Percentiles rank a stretch among this genome's conserved stretches.
Conservation (phyloP, 768 basidiomycete species). For the Baorangia bicolor region DNA sequence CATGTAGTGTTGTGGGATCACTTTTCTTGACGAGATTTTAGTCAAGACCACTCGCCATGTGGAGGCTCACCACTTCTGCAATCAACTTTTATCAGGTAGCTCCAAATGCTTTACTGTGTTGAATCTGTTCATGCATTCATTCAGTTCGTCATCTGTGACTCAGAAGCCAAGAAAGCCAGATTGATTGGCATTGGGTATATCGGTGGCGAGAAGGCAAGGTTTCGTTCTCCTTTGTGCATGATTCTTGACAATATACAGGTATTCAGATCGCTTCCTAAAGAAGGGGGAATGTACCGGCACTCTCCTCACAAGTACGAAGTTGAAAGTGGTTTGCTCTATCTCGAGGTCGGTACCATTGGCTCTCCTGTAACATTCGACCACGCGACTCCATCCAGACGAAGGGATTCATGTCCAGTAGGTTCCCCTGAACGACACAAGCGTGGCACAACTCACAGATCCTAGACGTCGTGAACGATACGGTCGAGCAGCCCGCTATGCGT, state of each 20-base stretch:
- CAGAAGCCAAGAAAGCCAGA: slow-evolving; percentile 40
- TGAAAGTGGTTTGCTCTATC: slow-evolving; percentile 35
- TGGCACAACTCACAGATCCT: not conserved
- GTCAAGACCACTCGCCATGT: slow-evolving; percentile 37
- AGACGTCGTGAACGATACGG: slow-evolving; percentile 33
- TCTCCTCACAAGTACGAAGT: slow-evolving; percentile 52
- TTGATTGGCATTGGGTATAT: slow-evolving; percentile 57
- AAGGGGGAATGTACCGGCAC: slow-evolving; percentile 55
- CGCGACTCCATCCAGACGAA: slow-evolving; percentile 18
- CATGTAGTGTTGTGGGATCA: not conserved
- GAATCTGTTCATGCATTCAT: slow-evolving; percentile 31
- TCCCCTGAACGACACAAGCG: not conserved
- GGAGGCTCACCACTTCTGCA: slow-evolving; percentile 47
- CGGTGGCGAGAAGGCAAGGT: slow-evolving; percentile 36
- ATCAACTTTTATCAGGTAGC: slow-evolving; percentile 42
- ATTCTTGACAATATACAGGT: slow-evolving; percentile 17
- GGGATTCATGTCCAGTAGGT: slow-evolving; percentile 24
- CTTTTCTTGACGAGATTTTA: slow-evolving; percentile 5
- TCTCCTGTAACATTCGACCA: not conserved
- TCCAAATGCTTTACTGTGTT: not conserved
- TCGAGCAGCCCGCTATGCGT: slow-evolving; percentile 42
- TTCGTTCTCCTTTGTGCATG: not conserved
- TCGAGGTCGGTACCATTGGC: slow-evolving; percentile 21
- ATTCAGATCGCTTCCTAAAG: slow-evolving; percentile 41
- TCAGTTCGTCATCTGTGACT: slow-evolving; percentile 47